Evolutionary conservation across 169 alveolate species (phyloP).

Genomic region (Prorocentrum cordatum): DNA sequence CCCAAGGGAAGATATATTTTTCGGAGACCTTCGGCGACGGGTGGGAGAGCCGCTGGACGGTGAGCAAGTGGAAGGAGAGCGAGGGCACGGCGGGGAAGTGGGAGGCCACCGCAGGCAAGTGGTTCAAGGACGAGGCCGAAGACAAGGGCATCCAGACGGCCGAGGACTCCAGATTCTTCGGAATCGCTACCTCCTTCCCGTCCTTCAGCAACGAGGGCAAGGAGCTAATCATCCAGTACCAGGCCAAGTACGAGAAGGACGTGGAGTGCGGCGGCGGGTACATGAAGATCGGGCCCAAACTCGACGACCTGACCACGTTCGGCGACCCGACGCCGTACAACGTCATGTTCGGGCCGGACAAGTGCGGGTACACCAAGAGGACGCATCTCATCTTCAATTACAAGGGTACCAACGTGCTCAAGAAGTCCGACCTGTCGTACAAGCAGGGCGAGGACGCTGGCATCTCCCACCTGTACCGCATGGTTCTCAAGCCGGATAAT

Average conservation of each 20-base stretch:
- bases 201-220: conserved; percentile 64
- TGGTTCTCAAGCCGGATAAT: no score
- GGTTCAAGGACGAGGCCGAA: not conserved
- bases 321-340: conserved; percentile 70
- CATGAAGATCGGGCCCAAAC: conserved; percentile 68
- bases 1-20: not conserved
- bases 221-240: conserved; percentile 64
- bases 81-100: not conserved
- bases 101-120: not conserved
- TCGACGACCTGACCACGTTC: conserved; percentile 3
- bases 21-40: conserved; percentile 40
- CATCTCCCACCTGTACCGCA: conserved; percentile 37
- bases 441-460: conserved; percentile 64
- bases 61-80: conserved; percentile 66
- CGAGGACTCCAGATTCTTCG: conserved; percentile 4
- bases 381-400: conserved; percentile 71
- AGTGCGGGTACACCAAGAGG: conserved; percentile 69
- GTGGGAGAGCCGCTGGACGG: conserved; percentile 39
- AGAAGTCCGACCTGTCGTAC: conserved; percentile 67
- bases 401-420: conserved; percentile 43
- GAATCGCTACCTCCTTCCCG: not conserved
- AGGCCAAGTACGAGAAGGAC: conserved; percentile 70
- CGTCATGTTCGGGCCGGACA: conserved; percentile 72
- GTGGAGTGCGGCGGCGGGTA: conserved; percentile 71
- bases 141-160: conserved; percentile 44